Evolutionary conservation across 108 stramenopile genomes (phyloP).

Genomic region (Nitzschia palea): DNA sequence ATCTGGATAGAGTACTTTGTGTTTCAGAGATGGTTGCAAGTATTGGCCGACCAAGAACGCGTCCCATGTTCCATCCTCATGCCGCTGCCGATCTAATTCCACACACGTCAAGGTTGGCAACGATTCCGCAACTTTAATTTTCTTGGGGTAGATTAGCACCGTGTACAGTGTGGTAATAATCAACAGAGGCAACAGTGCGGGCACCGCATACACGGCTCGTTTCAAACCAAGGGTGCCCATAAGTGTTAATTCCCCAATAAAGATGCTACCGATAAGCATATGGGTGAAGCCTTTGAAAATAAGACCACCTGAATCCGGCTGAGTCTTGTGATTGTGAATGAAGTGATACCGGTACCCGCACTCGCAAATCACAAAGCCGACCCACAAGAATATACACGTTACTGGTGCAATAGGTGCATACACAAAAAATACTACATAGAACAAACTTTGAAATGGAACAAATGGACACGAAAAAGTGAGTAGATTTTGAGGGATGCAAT

Average conservation of each 20-base stretch:
- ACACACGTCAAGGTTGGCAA: constrained; percentile 42
- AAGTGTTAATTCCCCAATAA: constrained; percentile 49
- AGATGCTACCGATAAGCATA: constrained; percentile 46
- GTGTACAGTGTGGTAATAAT: constrained; percentile 44
- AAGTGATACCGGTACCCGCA: constrained; percentile 49
- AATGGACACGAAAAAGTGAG: no score
- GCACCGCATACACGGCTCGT: constrained; percentile 20
- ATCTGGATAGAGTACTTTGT: constrained; percentile 29
- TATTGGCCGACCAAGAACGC: constrained; percentile 33
- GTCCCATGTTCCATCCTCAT: not conserved
- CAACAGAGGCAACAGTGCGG: constrained; percentile 39
- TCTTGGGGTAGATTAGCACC: constrained; percentile 10
- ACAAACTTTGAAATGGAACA: no score
- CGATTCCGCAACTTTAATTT: constrained; percentile 26
- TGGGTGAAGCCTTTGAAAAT: constrained; percentile 46
- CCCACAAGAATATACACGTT: constrained; percentile 33
- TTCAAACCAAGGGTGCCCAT: constrained; percentile 44
- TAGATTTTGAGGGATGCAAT: no score
- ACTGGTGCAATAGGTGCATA: constrained; percentile 54
- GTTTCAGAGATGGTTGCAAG: constrained; percentile 44
- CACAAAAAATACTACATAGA: constrained; percentile 55
- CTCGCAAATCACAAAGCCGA: constrained; percentile 30
- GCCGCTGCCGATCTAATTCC: constrained; percentile 17
- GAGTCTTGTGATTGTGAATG: constrained; percentile 42
- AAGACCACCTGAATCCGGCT: constrained; percentile 56